Conservation (phyloP, 805 yeast genomes). For the Myxozyma geophila region DNA sequence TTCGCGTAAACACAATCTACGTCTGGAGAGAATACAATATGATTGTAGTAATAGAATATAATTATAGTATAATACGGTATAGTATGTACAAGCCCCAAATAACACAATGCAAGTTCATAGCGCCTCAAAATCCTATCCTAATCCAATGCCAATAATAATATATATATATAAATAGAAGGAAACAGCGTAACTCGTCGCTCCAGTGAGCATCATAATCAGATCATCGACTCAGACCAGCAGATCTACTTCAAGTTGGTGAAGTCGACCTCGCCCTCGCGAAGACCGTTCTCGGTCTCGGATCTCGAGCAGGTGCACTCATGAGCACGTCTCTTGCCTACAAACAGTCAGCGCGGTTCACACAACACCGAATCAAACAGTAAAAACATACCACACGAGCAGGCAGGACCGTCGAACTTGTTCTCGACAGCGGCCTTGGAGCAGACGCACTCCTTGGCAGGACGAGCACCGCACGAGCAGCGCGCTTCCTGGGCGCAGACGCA, state of each 20-base stretch:
- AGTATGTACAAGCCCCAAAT: too few species aligned
- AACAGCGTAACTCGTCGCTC: background rate
- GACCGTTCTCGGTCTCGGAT: conserved; percentile 43
- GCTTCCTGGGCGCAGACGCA: conserved; percentile 67
- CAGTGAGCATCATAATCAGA: background rate
- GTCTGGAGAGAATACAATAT: too few species aligned
- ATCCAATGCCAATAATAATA: background rate
- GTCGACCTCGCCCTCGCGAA: conserved; percentile 63
- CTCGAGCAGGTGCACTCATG: conserved; percentile 62
- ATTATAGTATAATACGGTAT: too few species aligned
- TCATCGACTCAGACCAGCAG: background rate
- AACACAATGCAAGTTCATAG: too few species aligned
- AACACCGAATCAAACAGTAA: background rate
- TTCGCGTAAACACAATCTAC: too few species aligned
- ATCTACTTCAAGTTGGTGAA: conserved; percentile 52
- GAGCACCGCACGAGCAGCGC: conserved; percentile 65
- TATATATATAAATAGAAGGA: background rate
- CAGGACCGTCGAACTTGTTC: conserved; percentile 50
- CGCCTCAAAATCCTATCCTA: background rate
- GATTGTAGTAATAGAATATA: too few species aligned
- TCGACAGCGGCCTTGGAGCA: conserved; percentile 59
- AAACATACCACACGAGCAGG: conserved; percentile 60
- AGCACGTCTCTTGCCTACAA: conserved; percentile 51
- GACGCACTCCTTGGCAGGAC: conserved; percentile 62
- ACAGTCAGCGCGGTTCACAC: background rate